Conservation (phyloP, 2,329 filamentous ascomycete species). For the Delphinella strobiligena region DNA sequence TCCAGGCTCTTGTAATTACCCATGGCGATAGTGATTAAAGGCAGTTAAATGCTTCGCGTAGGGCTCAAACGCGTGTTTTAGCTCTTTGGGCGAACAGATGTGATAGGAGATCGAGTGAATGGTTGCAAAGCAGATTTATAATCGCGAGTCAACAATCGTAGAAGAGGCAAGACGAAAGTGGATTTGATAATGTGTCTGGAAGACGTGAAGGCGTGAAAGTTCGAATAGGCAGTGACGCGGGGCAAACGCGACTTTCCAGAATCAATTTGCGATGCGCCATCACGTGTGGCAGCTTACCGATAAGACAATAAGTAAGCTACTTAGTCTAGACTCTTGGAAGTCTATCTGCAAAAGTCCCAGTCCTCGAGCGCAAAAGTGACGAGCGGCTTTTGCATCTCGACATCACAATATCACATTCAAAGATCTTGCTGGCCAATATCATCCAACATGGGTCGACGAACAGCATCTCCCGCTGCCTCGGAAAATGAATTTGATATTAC, state of each 20-base stretch:
- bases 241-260: neutral
- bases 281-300: neutral
- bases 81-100: too few species aligned
- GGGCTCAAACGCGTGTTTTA: too few species aligned
- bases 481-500: conserved; percentile 90
- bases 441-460: conserved; percentile 56
- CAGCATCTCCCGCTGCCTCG: conserved; percentile 68
- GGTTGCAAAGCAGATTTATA: too few species aligned
- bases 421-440: neutral
- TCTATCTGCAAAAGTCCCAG: neutral
- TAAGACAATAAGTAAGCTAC: too few species aligned
- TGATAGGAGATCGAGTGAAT: too few species aligned
- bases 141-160: too few species aligned
- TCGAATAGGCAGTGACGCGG: neutral
- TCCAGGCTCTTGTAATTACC: neutral
- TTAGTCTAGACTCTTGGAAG: too few species aligned
- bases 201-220: too few species aligned
- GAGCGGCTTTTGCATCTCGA: neutral
- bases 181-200: too few species aligned
- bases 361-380: neutral
- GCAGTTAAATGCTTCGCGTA: too few species aligned
- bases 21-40: neutral
- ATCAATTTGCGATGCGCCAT: neutral
- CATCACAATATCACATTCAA: conserved; percentile 7
- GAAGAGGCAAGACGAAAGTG: neutral